These are phyloP conservation scores for Aspergillus diversus DNA, from an alignment of 495 filamentous ascomycete species.

Conservation along the genomic window DNA sequence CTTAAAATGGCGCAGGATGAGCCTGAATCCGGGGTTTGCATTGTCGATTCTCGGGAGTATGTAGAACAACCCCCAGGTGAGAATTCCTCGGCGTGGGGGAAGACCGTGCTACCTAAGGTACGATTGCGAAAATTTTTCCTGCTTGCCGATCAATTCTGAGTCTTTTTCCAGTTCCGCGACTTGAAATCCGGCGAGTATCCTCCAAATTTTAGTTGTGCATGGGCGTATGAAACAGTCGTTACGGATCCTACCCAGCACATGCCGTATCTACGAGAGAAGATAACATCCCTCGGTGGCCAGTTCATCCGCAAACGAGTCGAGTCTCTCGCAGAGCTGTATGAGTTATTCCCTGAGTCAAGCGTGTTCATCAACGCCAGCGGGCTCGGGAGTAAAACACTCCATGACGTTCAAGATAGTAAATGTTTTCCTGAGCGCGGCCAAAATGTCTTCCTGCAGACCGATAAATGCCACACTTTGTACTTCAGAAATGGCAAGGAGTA, in stretches of 20 bases:
- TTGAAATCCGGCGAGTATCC: conserved; percentile 41
- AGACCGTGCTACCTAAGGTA: conserved; percentile 44
- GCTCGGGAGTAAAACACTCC: conserved; percentile 39
- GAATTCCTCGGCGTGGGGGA: conserved; percentile 45
- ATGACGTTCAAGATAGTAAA: conserved; percentile 41
- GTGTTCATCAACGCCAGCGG: conserved; percentile 53
- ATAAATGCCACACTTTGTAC: conserved; percentile 38
- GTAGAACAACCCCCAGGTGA: conserved; percentile 40
- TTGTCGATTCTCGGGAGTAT: conserved; percentile 44
- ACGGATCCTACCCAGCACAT: conserved; percentile 49
- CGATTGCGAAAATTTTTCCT: background rate
- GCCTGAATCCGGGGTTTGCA: conserved; percentile 41
- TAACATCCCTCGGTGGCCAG: conserved; percentile 37
- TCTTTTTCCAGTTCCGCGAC: conserved; percentile 39
- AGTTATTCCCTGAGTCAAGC: conserved; percentile 41
- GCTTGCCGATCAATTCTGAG: conserved; percentile 7
- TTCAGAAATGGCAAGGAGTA: conserved; percentile 52
- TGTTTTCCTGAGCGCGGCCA: conserved; percentile 50
- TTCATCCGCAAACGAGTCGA: conserved; percentile 45
- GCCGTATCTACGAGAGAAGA: conserved; percentile 40
- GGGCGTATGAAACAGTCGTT: conserved; percentile 47
- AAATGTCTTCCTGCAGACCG: conserved; percentile 44
- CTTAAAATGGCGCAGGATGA: conserved; percentile 44
- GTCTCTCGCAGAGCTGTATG: conserved; percentile 43
- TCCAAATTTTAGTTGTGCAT: conserved; percentile 39